Evolutionary conservation across 257 asterid genomes (phyloP).

Genomic region (Agastache rugosa): DNA sequence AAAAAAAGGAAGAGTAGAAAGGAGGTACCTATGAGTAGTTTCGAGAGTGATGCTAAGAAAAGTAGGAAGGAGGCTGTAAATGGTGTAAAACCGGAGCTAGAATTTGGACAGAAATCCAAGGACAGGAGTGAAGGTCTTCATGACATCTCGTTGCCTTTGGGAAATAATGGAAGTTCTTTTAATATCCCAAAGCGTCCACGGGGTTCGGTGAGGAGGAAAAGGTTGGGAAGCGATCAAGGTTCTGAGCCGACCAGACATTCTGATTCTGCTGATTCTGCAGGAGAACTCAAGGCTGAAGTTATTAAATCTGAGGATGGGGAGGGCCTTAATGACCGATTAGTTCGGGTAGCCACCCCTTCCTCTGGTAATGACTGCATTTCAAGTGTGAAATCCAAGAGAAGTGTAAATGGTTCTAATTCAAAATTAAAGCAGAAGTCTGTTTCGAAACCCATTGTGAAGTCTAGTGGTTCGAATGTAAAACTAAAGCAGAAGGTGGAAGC

Average conservation of each 20-base stretch:
- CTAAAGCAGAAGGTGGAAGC: constrained; percentile 47
- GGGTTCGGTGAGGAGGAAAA: constrained; percentile 71
- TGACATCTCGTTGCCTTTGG: constrained; percentile 65
- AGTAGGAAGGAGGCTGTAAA: constrained; percentile 56
- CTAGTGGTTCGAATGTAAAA: constrained; percentile 45
- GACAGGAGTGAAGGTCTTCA: constrained; percentile 46
- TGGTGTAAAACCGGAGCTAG: constrained; percentile 47
- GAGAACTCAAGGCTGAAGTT: constrained; percentile 44
- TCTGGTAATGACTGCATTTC: constrained; percentile 29
- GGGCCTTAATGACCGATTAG: constrained; percentile 44
- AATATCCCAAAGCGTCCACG: constrained; percentile 88
- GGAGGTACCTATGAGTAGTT: constrained; percentile 60
- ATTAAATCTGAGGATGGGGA: constrained; percentile 45
- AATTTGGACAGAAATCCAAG: constrained; percentile 42
- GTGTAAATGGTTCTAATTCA: constrained; percentile 36
- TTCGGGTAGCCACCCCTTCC: constrained; percentile 39
- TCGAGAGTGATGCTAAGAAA: constrained; percentile 61
- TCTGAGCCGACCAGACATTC: constrained; percentile 45
- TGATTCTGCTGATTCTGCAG: constrained; percentile 46
- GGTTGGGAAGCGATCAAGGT: constrained; percentile 43
- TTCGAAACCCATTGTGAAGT: constrained; percentile 40
- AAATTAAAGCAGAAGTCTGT: constrained; percentile 39
- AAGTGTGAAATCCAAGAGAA: constrained; percentile 32
- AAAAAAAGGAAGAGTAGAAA: constrained; percentile 64
- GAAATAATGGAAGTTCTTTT: constrained; percentile 59